These are phyloP conservation scores for Isabelozyma gotoi DNA, from an alignment of 805 yeast species.

Conservation along the genomic window DNA sequence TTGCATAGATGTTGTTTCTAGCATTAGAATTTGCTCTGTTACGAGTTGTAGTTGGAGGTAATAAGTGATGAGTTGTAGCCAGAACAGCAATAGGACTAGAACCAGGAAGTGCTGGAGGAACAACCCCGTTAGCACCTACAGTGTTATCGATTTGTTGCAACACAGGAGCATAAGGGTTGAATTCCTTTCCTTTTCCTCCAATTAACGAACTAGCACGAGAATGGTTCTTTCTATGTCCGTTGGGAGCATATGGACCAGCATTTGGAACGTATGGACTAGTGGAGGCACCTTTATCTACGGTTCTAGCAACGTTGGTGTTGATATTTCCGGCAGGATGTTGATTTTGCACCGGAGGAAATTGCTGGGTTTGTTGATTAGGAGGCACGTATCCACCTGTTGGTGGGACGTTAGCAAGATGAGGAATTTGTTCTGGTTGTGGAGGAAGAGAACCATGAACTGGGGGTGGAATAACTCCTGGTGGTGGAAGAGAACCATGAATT, in stretches of 20 bases:
- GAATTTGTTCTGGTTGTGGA: constrained; percentile 7
- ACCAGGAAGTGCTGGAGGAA: constrained; percentile 9
- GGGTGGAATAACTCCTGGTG: constrained; percentile 1
- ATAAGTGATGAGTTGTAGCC: not conserved
- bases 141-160: not conserved
- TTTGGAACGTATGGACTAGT: constrained; percentile 43
- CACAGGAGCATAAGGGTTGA: constrained; percentile 42
- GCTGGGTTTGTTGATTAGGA: constrained; percentile 1
- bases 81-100: too few relatives aligned
- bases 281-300: constrained; percentile 18
- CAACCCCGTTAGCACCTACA: not conserved
- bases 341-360: constrained; percentile 8
- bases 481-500: not conserved
- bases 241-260: constrained; percentile 46
- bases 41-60: constrained; percentile 1
- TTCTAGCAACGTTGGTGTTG: constrained; percentile 25
- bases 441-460: constrained; percentile 5
- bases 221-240: constrained; percentile 30
- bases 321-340: constrained; percentile 11
- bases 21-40: constrained; percentile 21
- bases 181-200: constrained; percentile 39
- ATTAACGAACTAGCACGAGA: constrained; percentile 41
- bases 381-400: not conserved
- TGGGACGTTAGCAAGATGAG: constrained; percentile 7
- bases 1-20: constrained; percentile 13